phyloP scores from a whole-genome alignment of 768 basidiomycete genomes.

The Tylopilus intermedius region DNA sequence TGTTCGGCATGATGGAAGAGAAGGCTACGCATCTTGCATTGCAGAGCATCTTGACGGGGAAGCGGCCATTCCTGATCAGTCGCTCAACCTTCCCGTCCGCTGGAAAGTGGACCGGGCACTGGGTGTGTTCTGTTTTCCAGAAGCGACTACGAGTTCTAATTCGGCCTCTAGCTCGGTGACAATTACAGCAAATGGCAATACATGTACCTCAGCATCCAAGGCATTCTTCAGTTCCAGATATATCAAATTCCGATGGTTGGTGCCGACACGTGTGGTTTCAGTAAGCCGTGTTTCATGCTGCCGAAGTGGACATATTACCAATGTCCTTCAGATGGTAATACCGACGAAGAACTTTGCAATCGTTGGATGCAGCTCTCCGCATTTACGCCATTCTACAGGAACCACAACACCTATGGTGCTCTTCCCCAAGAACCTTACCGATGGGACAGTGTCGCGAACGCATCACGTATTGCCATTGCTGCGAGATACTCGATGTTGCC shows the following conservation, averaged over 20 bases:
- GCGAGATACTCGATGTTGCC: constrained; percentile 68
- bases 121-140: constrained; percentile 36
- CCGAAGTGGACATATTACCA: not conserved
- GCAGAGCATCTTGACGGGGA: constrained; percentile 46
- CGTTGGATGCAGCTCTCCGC: constrained; percentile 87
- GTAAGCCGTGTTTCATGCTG: constrained; percentile 9
- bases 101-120: constrained; percentile 69
- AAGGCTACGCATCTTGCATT: constrained; percentile 60
- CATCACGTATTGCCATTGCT: constrained; percentile 66
- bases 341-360: constrained; percentile 76
- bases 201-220: constrained; percentile 66
- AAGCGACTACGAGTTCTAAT: not conserved
- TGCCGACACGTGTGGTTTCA: constrained; percentile 53
- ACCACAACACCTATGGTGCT: constrained; percentile 65
- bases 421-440: constrained; percentile 76
- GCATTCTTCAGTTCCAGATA: constrained; percentile 76
- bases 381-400: constrained; percentile 78
- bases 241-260: constrained; percentile 84
- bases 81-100: constrained; percentile 66
- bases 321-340: constrained; percentile 43
- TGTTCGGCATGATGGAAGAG: constrained; percentile 71
- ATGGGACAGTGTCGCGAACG: constrained; percentile 76
- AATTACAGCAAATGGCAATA: constrained; percentile 74
- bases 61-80: constrained; percentile 67
- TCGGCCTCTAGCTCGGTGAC: constrained; percentile 56